These are phyloP conservation scores for Rhizomucor pusillus DNA, from an alignment of 371 early-diverging fungal species.

Conservation along the genomic window DNA sequence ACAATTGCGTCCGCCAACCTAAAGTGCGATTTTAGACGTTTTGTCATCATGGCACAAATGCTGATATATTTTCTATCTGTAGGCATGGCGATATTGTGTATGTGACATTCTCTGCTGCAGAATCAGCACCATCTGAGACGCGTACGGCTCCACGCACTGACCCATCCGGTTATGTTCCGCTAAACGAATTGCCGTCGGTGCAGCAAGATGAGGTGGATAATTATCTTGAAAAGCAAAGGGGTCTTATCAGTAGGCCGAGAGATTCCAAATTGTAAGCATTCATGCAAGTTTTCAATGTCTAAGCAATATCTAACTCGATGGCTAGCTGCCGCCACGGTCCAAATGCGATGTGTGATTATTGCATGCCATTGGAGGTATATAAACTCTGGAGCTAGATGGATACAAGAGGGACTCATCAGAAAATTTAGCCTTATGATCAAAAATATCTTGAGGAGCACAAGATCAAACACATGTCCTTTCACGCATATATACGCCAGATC, in stretches of 20 bases:
- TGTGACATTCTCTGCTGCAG: conserved; percentile 45
- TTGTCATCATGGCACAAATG: background rate
- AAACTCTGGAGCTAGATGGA: background rate
- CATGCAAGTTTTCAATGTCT: background rate
- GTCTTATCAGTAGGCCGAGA: conserved; percentile 77
- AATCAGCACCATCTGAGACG: conserved; percentile 7
- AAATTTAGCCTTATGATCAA: conserved; percentile 79
- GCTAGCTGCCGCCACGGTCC: conserved; percentile 86
- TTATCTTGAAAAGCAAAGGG: conserved; percentile 77
- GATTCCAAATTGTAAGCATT: conserved; percentile 77
- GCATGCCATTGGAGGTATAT: conserved; percentile 86
- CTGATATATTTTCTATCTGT: background rate
- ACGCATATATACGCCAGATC: conserved; percentile 84
- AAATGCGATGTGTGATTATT: conserved; percentile 97
- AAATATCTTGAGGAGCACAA: conserved; percentile 84
- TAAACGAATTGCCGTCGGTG: conserved; percentile 25
- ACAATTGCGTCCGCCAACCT: conserved; percentile 41
- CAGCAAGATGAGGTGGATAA: conserved; percentile 81
- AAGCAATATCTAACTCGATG: background rate
- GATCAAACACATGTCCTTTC: conserved; percentile 97
- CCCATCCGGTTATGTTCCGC: conserved; percentile 17
- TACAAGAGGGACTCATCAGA: background rate
- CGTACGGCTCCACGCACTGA: conserved; percentile 3
- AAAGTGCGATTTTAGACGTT: conserved; percentile 31
- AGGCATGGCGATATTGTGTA: conserved; percentile 86